Base-by-base conservation (phyloP, 768 basidiomycete genomes). In the Nevesoporus exiguus region DNA sequence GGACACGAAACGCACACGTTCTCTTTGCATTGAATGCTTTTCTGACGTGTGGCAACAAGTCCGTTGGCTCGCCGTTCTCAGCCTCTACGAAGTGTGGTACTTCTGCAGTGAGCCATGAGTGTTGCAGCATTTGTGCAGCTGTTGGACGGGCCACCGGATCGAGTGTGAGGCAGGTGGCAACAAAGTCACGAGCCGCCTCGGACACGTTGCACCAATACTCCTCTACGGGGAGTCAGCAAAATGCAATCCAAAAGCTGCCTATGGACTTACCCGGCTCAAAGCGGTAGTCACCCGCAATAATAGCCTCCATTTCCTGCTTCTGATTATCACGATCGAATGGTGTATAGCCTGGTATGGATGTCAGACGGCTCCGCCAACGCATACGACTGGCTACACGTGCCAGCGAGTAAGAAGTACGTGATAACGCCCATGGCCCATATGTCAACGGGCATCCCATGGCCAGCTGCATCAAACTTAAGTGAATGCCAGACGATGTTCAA, bases 391-490 rank as follows among this genome's bases (percentile, higher is more conserved):
- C 9, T 3, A 25, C 36, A 53, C 65, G 19, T 57, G 67, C 83
- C 85, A 48, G 85, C 86, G 25, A 98, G 85, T 4, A 98, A 76
- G 85, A 97, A 97, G 74, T 98, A 98, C 13, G 96, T 90, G 71
- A 99, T 95, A 46, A 99, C 96, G 36, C 96, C 96, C 83, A 98
- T 95, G 1, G 96, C 94, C 95, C 93, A 95, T 51, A 96, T 74
- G 64, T 96, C 96, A 17, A 97, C 95, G 9, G 95, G 94, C 73
- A 91, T 97, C 39, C 88, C 83, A 63, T 99, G 96, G 4, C 96
- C 96, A 51, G 85, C 88, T 90, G 65, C 29, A 49, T 41, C 9
- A 25, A 27, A 17, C 14, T 25, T 59, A 47, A 59, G 39, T 40
- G 30, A 40, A 36, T 52, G 22, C 8, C 7, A 8, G n/a, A 44